These are phyloP conservation scores for Thoreauomyces humboldtii DNA, from an alignment of 192 early-diverging fungal genomes.

Conservation along the genomic window DNA sequence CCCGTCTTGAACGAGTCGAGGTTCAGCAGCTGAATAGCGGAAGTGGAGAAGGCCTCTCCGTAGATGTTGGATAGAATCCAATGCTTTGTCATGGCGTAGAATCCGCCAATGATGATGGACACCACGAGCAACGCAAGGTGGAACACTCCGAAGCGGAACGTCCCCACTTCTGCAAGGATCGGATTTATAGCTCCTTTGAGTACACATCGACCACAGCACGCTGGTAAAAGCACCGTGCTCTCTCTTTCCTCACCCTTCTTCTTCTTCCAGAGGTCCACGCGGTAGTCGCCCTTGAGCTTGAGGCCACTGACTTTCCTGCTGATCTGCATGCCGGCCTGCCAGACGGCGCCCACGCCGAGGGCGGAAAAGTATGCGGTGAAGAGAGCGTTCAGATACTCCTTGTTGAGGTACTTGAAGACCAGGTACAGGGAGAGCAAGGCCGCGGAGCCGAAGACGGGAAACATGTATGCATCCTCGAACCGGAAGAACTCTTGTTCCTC, in stretches of 20 bases:
- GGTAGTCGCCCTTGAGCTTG: conserved; percentile 67
- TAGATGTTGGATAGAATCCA: conserved; percentile 91
- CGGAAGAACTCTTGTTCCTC: conserved; percentile 73
- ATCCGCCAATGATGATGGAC: conserved; percentile 61
- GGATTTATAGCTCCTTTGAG: too few relatives aligned
- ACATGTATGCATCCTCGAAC: conserved; percentile 86
- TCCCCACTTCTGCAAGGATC: conserved; percentile 40
- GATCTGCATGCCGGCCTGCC: conserved; percentile 57
- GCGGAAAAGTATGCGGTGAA: conserved; percentile 79
- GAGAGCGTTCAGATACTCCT: conserved; percentile 77
- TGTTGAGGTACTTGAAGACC: conserved; percentile 81
- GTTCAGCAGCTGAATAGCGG: conserved; percentile 80
- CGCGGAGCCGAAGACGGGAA: conserved; percentile 85
- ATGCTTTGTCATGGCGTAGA: conserved; percentile 83
- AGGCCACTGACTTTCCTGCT: conserved; percentile 52
- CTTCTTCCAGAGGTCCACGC: conserved; percentile 65
- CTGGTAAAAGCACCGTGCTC: too few relatives aligned
- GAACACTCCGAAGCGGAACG: conserved; percentile 52
- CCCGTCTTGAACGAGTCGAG: conserved; percentile 96
- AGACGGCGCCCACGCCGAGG: conserved; percentile 75
- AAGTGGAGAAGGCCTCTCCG: conserved; percentile 82
- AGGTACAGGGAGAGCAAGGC: conserved; percentile 81
- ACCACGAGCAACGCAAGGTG: conserved; percentile 61
- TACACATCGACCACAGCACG: too few relatives aligned
- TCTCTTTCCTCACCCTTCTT: conserved; percentile 51